Evolutionary conservation across 805 yeast genomes (phyloP), one percentile per base, ranked within the genome.

Genomic region (Saturnispora bothae): DNA sequence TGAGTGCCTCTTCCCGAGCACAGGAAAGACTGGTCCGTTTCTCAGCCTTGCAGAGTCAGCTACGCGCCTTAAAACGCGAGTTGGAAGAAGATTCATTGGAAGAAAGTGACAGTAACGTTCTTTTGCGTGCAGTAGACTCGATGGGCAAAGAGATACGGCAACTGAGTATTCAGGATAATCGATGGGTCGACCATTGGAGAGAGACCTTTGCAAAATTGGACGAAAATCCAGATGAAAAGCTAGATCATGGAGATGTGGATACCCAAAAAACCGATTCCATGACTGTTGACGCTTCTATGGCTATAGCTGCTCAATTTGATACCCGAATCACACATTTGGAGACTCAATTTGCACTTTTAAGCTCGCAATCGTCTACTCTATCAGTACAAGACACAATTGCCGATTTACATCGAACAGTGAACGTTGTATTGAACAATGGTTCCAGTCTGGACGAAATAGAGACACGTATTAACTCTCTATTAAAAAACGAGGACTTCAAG

Each of bases 381-480:
- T 37, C 60, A 2, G 15, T 57, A 3, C 56, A 54, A 34, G 39
- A 48, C 3, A 37, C 40, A 15, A 43, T 57, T 4, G 50, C 51
- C 34, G 60, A 57, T 42, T 32, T 57, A 4, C 46, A 52, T 26
- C 39, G 54, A 30, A 36, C 47, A 25, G 17, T 50, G 2, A 47
- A n/a, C n/a, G n/a, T n/a, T n/a, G n/a, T n/a, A n/a, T n/a, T n/a
- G n/a, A n/a, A n/a, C n/a, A n/a, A n/a, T n/a, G n/a, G n/a, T n/a
- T n/a, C n/a, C n/a, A n/a, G n/a, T 14, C 32, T 45, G 4, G 34
- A 44, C 5, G 47, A 48, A 16, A 44, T 52, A 6, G 45, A 41
- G 15, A 17, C 30, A 2, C 39, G 48, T 15, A 27, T 57, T 2
- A 43, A 38, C 1, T 28, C 18, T 10, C 20, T 54, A 7, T 25